phyloP scores from a whole-genome alignment of 495 filamentous ascomycete genomes.

The Aspergillus taichungensis region DNA sequence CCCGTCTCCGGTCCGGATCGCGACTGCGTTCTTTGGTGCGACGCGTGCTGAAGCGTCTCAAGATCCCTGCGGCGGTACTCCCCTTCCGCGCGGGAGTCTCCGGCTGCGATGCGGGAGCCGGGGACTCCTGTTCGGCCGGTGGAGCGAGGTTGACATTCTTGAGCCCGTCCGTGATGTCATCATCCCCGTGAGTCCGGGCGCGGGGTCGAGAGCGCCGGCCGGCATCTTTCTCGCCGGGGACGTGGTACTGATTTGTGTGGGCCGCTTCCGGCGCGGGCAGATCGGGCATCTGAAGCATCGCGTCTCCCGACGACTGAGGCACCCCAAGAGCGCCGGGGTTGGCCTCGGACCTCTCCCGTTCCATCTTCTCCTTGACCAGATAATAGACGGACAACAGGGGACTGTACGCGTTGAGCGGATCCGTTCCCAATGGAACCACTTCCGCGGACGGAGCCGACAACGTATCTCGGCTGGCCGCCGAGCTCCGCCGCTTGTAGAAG shows the following conservation, averaged over 20 bases:
- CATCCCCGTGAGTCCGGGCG: conserved; percentile 90
- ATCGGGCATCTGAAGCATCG: conserved; percentile 59
- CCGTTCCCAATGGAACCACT: conserved; percentile 68
- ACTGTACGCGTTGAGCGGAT: conserved; percentile 89
- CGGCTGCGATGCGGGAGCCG: conserved; percentile 45
- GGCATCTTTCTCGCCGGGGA: conserved; percentile 71
- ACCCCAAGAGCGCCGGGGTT: conserved; percentile 52
- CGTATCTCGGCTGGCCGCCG: conserved; percentile 73
- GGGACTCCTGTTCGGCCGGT: conserved; percentile 41
- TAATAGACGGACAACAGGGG: conserved; percentile 93
- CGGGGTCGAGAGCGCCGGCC: conserved; percentile 73
- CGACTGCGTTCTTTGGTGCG: conserved; percentile 49
- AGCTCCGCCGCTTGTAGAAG: conserved; percentile 94
- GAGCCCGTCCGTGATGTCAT: conserved; percentile 70
- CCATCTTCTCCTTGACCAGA: conserved; percentile 87
- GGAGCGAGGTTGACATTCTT: conserved; percentile 60
- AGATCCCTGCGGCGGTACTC: conserved; percentile 74
- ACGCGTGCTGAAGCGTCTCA: conserved; percentile 86
- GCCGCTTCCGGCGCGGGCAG: conserved; percentile 77
- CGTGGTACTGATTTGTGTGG: conserved; percentile 84
- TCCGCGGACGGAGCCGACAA: conserved; percentile 81
- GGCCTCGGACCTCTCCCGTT: conserved; percentile 62
- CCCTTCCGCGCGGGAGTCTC: conserved; percentile 73
- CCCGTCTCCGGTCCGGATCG: conserved; percentile 43
- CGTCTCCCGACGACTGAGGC: conserved; percentile 48